Base-by-base conservation (phyloP, 2,329 filamentous ascomycete genomes). In the Fusarium tricinctum region DNA sequence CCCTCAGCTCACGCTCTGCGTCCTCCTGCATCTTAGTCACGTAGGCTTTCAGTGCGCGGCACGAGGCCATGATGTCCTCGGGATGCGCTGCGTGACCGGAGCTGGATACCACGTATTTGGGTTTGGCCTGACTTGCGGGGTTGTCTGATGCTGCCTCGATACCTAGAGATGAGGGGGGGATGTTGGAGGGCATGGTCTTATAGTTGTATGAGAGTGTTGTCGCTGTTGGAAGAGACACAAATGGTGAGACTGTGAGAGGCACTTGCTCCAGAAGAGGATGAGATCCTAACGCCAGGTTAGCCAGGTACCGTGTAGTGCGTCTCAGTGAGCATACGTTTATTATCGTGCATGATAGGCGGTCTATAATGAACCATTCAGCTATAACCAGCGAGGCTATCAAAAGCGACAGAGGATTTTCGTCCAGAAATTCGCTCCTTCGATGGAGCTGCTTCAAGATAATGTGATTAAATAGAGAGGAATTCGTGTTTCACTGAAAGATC, bases 121-220 rank as follows among this genome's bases (percentile, higher is more conserved):
- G 85, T 70, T 88, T 91, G n/a, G 80, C 67, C 74, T 80, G 69
- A 65, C 72, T 65, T 63, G 76, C 63, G 64, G 77, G 58, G 70
- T 74, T 59, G 75, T 80, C 69, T 74, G 79, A 75, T 20, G 79
- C 76, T 15, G 78, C 78, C 20, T 77, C 73, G 26, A 81, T 75
- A 56, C 77, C 78, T 22, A 80, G 64, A 26, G 74, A 70, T 3
- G 79, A 78, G 5, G 79, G 74, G 3, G 96, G 95, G 0, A 98
- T 88, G 3, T 93, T 92, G 1, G 93, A 95, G 0, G 95, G 93
- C 76, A 98, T 91, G 13, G 89, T 87, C 77, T 94, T 95, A 86
- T 97, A 98, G 72, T 93, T 97, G 83, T 98, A 98, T 23, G 96
- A 95, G 9, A 99, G 88, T 1, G 94, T 97, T 20, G 94, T 92